Base-by-base conservation (phyloP, 2,329 filamentous ascomycete genomes). In the Aschersonia sp. region DNA sequence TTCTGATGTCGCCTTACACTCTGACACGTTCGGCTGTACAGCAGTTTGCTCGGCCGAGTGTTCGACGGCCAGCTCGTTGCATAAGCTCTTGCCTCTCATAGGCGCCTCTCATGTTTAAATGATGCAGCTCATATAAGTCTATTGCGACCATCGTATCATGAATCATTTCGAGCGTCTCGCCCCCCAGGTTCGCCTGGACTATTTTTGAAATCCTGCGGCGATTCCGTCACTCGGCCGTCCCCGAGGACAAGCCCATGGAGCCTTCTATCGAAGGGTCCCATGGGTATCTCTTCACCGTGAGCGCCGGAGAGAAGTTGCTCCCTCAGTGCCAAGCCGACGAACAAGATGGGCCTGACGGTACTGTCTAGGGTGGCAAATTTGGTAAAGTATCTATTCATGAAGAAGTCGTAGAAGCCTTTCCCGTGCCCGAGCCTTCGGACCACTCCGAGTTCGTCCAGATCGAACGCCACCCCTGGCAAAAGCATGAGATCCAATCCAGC, bases 321-420 rank as follows among this genome's bases (percentile, higher is more conserved):
- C 55, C 78, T 75, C 57, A 98, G 76, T 55, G 87, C 84, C 60
- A 97, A 73, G 50, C 87, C 92, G 65, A 87, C 79, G 54, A 82
- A 66, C 52, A 73, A 66, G 59, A 76, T 62, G 57, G 47, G 41
- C 14, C 67, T 61, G 48, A 60, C 54, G 41, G 58, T 58, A 39
- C 59, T 60, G 41, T 61, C 58, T 48, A 61, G 59, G 44, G 64
- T 53, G 44, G 60, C 62, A 31, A 57, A 50, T 63, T 64, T 73
- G 62, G 74, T 60, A 46, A 67, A 62, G 57, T 89, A 94, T 55
- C 83, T 79, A 58, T 83, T 78, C 60, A 98, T 68, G 64, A 95
- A 98, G 63, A 81, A 84, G 68, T 98, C 92, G 71, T 98, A 98
- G 68, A 94, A 98, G 32, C 92, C 92, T 64, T 87, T 94, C 48